Evolutionary conservation across 2,329 filamentous ascomycete genomes (phyloP).

Genomic region (Stylonectria norvegica): DNA sequence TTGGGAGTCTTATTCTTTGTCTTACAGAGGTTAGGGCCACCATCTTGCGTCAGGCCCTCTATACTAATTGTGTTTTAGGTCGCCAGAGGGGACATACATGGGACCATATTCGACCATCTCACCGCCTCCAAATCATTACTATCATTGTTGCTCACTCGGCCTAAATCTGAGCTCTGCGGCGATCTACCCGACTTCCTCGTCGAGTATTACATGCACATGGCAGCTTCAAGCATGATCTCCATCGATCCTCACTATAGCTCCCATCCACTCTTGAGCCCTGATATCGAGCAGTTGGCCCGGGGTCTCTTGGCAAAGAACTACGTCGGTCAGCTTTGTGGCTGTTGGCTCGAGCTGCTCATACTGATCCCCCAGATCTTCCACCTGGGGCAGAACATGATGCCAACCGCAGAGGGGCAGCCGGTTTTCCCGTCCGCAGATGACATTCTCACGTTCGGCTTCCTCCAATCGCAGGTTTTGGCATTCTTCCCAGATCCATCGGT

Average conservation of each 20-base stretch:
- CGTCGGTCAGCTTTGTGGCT: conserved; percentile 37
- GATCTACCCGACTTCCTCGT: conserved; percentile 44
- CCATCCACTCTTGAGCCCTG: conserved; percentile 30
- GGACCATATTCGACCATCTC: conserved; percentile 45
- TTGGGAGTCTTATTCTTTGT: conserved; percentile 44
- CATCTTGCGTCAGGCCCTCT: rapidly evolving
- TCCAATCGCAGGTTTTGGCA: conserved; percentile 40
- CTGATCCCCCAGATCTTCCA: conserved; percentile 40
- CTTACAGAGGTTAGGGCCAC: conserved; percentile 41
- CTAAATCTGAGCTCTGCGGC: conserved; percentile 30
- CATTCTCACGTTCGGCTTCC: conserved; percentile 40
- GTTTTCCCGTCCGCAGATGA: conserved; percentile 36
- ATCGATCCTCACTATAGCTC: conserved; percentile 32
- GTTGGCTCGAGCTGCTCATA: conserved; percentile 38
- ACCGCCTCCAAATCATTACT: conserved; percentile 42
- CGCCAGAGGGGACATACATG: conserved; percentile 44
- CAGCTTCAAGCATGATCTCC: conserved; percentile 46
- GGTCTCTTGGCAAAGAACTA: conserved; percentile 31
- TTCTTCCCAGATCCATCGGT: conserved; percentile 37
- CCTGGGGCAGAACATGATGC: conserved; percentile 39
- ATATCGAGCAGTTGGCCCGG: conserved; percentile 30
- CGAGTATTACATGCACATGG: conserved; percentile 48
- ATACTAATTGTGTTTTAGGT: conserved; percentile 18
- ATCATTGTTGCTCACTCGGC: conserved; percentile 33
- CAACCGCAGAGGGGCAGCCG: conserved; percentile 25